Conservation (phyloP, 805 yeast genomes). For the Metschnikowia hibisci region DNA sequence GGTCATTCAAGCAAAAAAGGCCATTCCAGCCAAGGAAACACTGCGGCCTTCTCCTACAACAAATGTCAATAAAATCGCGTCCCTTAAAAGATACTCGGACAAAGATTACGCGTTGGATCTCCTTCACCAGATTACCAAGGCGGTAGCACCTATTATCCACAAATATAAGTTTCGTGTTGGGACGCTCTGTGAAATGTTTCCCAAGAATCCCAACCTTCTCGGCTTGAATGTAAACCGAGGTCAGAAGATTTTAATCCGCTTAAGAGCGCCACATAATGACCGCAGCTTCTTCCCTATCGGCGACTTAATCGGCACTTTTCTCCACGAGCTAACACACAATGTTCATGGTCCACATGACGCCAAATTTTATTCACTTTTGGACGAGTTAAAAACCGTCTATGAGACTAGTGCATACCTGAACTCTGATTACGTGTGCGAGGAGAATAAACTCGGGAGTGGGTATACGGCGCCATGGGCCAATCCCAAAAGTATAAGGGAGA, state of each 20-base stretch:
- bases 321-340: constrained; percentile 88
- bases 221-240: constrained; percentile 86
- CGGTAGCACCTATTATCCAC: constrained; percentile 77
- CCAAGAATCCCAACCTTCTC: constrained; percentile 57
- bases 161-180: constrained; percentile 63
- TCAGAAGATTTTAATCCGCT: constrained; percentile 61
- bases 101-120: constrained; percentile 42
- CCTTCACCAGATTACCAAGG: constrained; percentile 62
- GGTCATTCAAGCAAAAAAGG: constrained; percentile 10
- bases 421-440: constrained; percentile 49
- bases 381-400: constrained; percentile 52
- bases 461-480: constrained; percentile 14
- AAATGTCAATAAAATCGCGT: constrained; percentile 34
- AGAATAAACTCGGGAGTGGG: constrained; percentile 41
- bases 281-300: constrained; percentile 57
- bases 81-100: constrained; percentile 34
- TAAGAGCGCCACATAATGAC: constrained; percentile 57
- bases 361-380: constrained; percentile 61
- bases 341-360: constrained; percentile 75
- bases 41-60: constrained; percentile 34
- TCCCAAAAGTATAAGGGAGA: constrained; percentile 23
- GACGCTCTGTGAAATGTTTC: constrained; percentile 74
- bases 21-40: constrained; percentile 4
- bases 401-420: constrained; percentile 41
- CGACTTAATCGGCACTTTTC: constrained; percentile 72